Evolutionary conservation across 352 stramenopile species (phyloP).

Genomic region (Aphanomyces stellatus): DNA sequence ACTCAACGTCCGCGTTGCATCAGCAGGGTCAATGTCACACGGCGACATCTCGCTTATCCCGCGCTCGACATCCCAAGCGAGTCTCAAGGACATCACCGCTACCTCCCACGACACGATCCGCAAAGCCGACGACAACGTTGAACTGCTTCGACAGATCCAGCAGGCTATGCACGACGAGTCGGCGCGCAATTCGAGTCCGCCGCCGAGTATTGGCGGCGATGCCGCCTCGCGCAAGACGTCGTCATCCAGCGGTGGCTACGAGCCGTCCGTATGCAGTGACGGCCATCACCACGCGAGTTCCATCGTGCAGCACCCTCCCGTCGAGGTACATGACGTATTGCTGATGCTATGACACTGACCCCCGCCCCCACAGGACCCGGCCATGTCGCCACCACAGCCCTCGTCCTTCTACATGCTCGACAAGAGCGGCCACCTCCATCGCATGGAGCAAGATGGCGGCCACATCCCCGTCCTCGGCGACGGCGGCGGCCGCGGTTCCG

Average conservation of each 20-base stretch:
- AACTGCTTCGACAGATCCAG: slow-evolving; percentile 18
- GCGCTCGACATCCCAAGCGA: not conserved
- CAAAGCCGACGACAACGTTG: slow-evolving; percentile 7
- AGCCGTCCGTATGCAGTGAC: not conserved
- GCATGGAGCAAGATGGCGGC: not conserved
- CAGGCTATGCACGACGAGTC: slow-evolving; percentile 8
- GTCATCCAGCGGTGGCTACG: not conserved
- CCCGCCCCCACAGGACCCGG: no score
- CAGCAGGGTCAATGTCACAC: no score
- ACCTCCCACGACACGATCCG: slow-evolving; percentile 2
- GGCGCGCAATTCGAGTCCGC: not conserved
- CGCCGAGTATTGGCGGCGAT: not conserved
- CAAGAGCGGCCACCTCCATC: not conserved
- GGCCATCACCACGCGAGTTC: not conserved
- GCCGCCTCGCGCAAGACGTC: not conserved
- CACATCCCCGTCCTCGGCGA: not conserved
- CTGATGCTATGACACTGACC: no score
- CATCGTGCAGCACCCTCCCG: not conserved
- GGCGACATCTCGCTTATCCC: no score
- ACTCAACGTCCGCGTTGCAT: no score
- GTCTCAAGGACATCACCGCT: not conserved
- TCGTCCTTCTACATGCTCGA: not conserved
- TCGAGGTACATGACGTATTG: no score
- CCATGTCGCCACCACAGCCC: no score
- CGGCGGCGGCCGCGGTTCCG: not conserved